Base-by-base conservation (phyloP, 805 yeast species). In the Candida namnaoensis region DNA sequence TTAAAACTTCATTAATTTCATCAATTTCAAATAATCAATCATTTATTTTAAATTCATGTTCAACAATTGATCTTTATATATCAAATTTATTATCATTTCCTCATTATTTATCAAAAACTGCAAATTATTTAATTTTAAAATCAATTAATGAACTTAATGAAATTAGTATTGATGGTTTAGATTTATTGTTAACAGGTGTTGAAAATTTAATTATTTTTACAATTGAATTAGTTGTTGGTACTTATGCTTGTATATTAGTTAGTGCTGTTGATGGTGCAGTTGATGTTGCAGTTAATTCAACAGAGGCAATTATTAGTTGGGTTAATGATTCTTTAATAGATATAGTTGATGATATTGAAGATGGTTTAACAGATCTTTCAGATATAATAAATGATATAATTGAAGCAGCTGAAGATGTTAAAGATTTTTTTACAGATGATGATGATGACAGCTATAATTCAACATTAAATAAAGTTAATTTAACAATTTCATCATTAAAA, bases 181-280 rank as follows among this genome's bases (percentile, higher is more conserved):
- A 67, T 1, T 43, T 78, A 38, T 51, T 77, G 10, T 54, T 86
- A 0, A 72, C 76, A 1, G 82, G 78, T 0, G 63, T 80, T 7
- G 81, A 84, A 49, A 68, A 71, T 35, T 47, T 88, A 35, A 56
- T 86, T 0, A 54, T 76, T 5, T 86, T 91, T 54, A 64, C 77
- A 7, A 62, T 91, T 8, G 88, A 88, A 30, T 51, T 91, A 47
- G 74, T 83, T 38, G 59, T 88, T 2, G 98, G 97, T 0, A 93
- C 98, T 0, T 87, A 86, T 60, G 81, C 83, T 0, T 93, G 99
- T 59, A 65, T 93, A 12, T 57, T 88, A 12, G 76, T 84, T 0
- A 80, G 93, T 5, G 76, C 88, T 0, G 67, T 90, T 7, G 80
- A 77, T 51, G 86, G 90, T 4, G 72, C 85, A 0, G 82, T 80